Percentiles rank a stretch among this genome's conserved stretches.
Evolutionary conservation across 2,329 filamentous ascomycete genomes (phyloP).

Genomic region (Aureobasidium pullulans): DNA sequence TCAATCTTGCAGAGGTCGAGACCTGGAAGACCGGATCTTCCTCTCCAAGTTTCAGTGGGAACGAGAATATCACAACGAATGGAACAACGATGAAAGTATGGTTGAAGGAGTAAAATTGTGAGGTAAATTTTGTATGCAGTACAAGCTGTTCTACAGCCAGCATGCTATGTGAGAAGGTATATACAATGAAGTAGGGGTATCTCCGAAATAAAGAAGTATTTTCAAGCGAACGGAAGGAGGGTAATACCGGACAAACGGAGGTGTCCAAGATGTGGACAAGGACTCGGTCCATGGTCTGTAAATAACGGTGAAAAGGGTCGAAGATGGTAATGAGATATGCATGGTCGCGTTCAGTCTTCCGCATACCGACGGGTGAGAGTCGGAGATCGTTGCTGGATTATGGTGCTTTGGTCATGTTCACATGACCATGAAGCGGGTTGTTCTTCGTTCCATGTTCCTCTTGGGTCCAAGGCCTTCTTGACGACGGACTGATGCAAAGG

Average conservation of each 20-base stretch:
- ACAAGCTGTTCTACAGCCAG: constrained; percentile 5
- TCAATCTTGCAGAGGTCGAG: background rate
- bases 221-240: background rate
- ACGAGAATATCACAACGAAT: background rate
- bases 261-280: background rate
- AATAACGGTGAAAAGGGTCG: background rate
- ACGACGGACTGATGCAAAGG: constrained; percentile 39
- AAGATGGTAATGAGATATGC: background rate
- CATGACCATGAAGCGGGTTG: constrained; percentile 31
- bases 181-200: constrained; percentile 10
- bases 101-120: background rate
- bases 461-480: constrained; percentile 10
- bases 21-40: background rate
- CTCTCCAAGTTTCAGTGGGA: background rate
- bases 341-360: constrained; percentile 11
- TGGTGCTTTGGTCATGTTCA: background rate
- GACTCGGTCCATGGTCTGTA: background rate
- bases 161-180: background rate
- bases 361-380: background rate
- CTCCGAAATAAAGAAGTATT: constrained; percentile 4
- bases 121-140: background rate
- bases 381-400: background rate
- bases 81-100: background rate
- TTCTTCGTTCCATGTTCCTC: constrained; percentile 23
- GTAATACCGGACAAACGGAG: background rate